Conservation (phyloP, 257 asterid genomes). For the Vinca minor region DNA sequence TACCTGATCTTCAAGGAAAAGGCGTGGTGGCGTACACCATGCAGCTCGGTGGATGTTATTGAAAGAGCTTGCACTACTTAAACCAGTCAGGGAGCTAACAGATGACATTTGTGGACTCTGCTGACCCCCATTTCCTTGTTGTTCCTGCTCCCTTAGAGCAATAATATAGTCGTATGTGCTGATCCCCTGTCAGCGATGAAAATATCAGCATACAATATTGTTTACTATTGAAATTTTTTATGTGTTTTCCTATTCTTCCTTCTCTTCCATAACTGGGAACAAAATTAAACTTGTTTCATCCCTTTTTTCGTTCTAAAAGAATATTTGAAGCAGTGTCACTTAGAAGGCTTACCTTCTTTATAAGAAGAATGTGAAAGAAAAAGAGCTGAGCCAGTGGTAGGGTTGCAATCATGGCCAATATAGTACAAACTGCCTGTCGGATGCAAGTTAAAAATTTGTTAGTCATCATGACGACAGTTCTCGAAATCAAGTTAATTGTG, state of each 20-base stretch:
- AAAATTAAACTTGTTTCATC: too few relatives aligned
- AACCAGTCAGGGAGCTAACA: constrained; percentile 76
- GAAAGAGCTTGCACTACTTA: constrained; percentile 93
- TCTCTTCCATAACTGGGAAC: too few relatives aligned
- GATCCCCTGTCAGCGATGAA: constrained; percentile 62
- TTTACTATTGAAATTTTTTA: background rate
- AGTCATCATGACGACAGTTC: background rate
- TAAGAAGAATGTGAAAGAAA: constrained; percentile 96
- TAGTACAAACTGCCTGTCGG: constrained; percentile 79
- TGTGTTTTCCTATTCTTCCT: too few relatives aligned
- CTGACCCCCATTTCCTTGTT: constrained; percentile 61
- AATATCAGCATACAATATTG: constrained; percentile 8
- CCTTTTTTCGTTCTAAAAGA: too few relatives aligned
- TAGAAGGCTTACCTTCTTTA: constrained; percentile 55
- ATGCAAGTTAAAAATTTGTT: constrained; percentile 9
- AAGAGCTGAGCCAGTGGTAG: constrained; percentile 90
- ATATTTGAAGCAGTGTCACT: too few relatives aligned
- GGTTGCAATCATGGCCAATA: constrained; percentile 97
- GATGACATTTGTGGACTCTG: constrained; percentile 97
- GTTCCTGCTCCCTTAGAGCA: constrained; percentile 96
- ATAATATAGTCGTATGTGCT: constrained; percentile 97
- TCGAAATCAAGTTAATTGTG: background rate
- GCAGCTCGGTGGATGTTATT: constrained; percentile 84
- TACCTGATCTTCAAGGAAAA: constrained; percentile 97
- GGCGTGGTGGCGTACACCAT: constrained; percentile 98